Evolutionary conservation across 805 yeast species (phyloP), one percentile per base, ranked within the genome.

Genomic region (Lachancea lanzarotensis): DNA sequence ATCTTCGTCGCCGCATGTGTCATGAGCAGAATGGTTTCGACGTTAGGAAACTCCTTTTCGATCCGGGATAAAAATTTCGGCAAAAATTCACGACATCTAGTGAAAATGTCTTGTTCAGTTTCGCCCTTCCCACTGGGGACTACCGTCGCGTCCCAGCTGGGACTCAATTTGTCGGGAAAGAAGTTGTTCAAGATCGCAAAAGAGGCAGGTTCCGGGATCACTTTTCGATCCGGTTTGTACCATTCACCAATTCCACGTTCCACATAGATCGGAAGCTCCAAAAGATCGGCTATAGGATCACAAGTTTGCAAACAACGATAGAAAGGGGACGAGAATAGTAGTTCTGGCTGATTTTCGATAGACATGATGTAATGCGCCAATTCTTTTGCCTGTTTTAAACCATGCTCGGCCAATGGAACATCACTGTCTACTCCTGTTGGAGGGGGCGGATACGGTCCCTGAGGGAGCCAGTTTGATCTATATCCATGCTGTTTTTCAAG

Each of bases 1-100:
- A 89, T 87, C 62, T 88, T 87, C 4, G 95, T 76, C 2, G 98
- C 97, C 1, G 98, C 98, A 66, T 93, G 98, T 3, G 95, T 81
- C 22, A 87, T 81, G n/a, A 91, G 67, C 18, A 93, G 55, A 7
- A 93, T 69, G 0, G 79, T 70, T 31, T 80, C 78, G 27, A 79
- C 68, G 1, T 78, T 67, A 0, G 95, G 95, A 54, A 67, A 74
- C 47, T 72, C 67, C 7, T 56, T 47, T 50, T 82, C 83, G 43
- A 86, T 70, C 41, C 67, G 70, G 1, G 81, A 77, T 2, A 87
- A 63, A 52, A 91, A 79, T 30, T 58, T 58, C 0, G 60, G 50
- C 72, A 90, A 69, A 47, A 87, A 83, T 7, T 45, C 35, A 18
- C 60, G 51, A 50, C 85, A 77, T 50, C 98, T 74, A 3, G 65